A percentile compares a stretch with the other conserved stretches of the same genome.
Conservation (phyloP, 2,329 filamentous ascomycete genomes). For the Furcasterigmium sp. region DNA sequence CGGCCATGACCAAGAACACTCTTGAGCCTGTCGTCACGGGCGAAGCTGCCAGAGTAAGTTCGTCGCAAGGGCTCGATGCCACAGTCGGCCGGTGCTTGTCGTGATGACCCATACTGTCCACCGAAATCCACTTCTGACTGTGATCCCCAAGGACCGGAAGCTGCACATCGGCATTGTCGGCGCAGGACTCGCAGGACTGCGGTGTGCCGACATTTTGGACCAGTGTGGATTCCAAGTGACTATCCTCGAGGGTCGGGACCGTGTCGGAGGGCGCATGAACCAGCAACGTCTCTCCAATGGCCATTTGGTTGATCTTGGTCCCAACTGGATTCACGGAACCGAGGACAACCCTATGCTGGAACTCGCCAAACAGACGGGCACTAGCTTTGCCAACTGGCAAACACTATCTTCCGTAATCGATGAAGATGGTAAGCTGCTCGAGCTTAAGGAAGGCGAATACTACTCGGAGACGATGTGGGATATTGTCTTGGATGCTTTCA, state of each 20-base stretch:
- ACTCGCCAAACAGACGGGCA: slow-evolving; percentile 57
- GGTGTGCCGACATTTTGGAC: slow-evolving; percentile 63
- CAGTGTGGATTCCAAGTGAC: slow-evolving; percentile 62
- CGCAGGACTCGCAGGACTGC: slow-evolving; percentile 65
- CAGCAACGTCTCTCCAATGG: slow-evolving; percentile 45
- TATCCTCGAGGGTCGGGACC: slow-evolving; percentile 61
- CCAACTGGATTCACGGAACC: slow-evolving; percentile 80
- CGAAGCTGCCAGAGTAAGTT: too few relatives aligned
- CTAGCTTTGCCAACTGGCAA: slow-evolving; percentile 41
- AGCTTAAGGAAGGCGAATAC: slow-evolving; percentile 36
- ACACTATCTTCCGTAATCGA: slow-evolving; percentile 50
- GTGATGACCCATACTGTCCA: too few relatives aligned
- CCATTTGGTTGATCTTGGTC: slow-evolving; percentile 53
- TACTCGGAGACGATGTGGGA: slow-evolving; percentile 58
- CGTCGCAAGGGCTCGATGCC: too few relatives aligned
- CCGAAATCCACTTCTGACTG: slow-evolving; percentile 1
- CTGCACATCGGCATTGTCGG: slow-evolving; percentile 64
- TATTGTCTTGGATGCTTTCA: slow-evolving; percentile 63
- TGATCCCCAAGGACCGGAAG: slow-evolving; percentile 8
- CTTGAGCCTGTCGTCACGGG: neutral
- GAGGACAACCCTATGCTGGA: slow-evolving; percentile 65
- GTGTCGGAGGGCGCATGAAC: slow-evolving; percentile 60
- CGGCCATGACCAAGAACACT: slow-evolving; percentile 10
- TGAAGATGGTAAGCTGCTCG: slow-evolving; percentile 47
- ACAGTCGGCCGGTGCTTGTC: too few relatives aligned